Percentiles rank a stretch among this genome's conserved stretches.
These are phyloP conservation scores for Globisporangium cylindrosporum DNA, from an alignment of 352 stramenopile genomes.

Conservation along the genomic window DNA sequence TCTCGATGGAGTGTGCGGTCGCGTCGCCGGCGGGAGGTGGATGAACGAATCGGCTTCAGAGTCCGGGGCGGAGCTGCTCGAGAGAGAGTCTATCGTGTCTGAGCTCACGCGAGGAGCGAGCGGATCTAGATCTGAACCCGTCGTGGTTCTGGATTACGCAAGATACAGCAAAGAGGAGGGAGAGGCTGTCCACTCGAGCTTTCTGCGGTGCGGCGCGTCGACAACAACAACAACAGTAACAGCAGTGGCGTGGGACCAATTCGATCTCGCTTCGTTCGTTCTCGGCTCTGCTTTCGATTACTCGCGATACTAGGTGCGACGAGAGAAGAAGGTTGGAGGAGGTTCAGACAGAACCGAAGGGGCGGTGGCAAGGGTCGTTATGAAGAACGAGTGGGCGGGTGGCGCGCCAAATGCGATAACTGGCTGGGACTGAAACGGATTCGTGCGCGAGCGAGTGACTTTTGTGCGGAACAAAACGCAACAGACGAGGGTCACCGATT, in stretches of 20 bases:
- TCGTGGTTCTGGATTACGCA: background rate
- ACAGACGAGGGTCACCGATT: background rate
- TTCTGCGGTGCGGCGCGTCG: background rate
- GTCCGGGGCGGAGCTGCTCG: background rate
- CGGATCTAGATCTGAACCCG: background rate
- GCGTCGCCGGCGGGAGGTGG: background rate
- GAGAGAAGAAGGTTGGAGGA: background rate
- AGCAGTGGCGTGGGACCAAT: background rate
- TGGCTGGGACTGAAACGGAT: background rate
- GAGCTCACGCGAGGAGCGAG: conserved; percentile 4
- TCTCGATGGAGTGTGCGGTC: background rate
- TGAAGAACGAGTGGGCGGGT: background rate
- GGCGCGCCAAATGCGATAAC: background rate
- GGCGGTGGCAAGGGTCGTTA: background rate
- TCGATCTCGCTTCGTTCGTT: background rate
- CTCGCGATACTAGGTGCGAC: background rate
- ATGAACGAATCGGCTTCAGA: background rate
- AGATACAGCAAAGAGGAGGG: background rate
- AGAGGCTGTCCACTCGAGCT: background rate
- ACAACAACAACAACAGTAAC: background rate
- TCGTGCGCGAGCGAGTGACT: background rate
- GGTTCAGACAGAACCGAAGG: background rate
- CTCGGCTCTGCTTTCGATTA: background rate
- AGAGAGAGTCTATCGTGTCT: conserved; percentile 9
- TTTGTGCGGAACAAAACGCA: conserved; percentile 4